A percentile compares a stretch with the other conserved stretches of the same genome.
Conservation (phyloP, 768 basidiomycete genomes). For the Dacryopinax spathularia region DNA sequence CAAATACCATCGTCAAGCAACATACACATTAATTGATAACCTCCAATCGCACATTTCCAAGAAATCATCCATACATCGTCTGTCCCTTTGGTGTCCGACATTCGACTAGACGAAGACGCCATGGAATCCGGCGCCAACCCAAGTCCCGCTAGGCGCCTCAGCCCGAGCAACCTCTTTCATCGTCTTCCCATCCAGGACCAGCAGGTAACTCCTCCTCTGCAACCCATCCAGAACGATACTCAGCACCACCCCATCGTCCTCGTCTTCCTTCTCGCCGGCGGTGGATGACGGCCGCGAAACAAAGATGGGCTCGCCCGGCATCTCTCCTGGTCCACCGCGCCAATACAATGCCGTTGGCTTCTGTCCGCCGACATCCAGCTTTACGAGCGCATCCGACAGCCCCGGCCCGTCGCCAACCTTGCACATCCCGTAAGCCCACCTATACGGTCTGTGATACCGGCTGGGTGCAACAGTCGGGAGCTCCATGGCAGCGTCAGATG, state of each 20-base stretch:
- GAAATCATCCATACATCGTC: too few species aligned
- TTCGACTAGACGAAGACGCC: neutral
- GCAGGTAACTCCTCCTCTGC: neutral
- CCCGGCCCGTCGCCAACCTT: neutral
- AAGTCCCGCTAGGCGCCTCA: neutral
- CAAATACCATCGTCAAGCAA: too few species aligned
- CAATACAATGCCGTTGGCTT: neutral
- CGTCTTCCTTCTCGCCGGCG: too few species aligned
- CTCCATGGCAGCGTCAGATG: constrained; percentile 15
- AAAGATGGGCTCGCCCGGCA: neutral
- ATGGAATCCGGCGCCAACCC: neutral
- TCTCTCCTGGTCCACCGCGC: neutral
- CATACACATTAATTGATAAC: too few species aligned
- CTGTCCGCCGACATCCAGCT: neutral
- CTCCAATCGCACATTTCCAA: too few species aligned
- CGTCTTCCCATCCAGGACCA: neutral
- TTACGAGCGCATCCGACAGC: neutral
- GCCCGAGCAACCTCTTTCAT: neutral
- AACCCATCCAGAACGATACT: neutral
- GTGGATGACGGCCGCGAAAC: neutral
- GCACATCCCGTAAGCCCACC: constrained; percentile 11
- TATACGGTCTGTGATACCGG: constrained; percentile 20
- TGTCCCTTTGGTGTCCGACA: too few species aligned
- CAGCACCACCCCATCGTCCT: constrained; percentile 1
- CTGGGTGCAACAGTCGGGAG: constrained; percentile 26